phyloP scores from a whole-genome alignment of 495 filamentous ascomycete species.

The Aspergillus conjunctus region DNA sequence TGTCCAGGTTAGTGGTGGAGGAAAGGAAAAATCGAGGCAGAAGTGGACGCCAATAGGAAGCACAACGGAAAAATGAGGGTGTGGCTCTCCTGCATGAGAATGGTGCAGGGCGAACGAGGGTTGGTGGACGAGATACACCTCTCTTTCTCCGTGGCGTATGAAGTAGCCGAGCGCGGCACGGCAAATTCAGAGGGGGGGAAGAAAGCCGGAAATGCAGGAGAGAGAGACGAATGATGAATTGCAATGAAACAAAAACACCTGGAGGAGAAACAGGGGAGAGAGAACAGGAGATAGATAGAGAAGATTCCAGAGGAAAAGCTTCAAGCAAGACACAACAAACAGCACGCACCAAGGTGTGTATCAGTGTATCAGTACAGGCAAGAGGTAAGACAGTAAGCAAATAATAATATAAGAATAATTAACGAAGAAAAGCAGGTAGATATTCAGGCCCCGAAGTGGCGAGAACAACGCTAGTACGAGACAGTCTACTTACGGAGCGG shows the following conservation, averaged over 20 bases:
- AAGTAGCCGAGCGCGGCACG: conserved; percentile 4
- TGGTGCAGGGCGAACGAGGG: conserved; percentile 7
- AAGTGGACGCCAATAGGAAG: conserved; percentile 22
- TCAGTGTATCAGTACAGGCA: conserved; percentile 9
- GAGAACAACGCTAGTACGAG: conserved; percentile 26
- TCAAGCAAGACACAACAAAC: neutral
- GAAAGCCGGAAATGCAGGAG: conserved; percentile 1
- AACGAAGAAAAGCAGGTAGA: conserved; percentile 15
- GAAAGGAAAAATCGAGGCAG: conserved; percentile 12
- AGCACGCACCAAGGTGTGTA: neutral
- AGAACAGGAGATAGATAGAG: conserved; percentile 5
- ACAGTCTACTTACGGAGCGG: conserved; percentile 37
- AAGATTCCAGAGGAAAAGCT: neutral
- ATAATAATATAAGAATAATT: conserved; percentile 18
- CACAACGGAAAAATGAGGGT: conserved; percentile 9
- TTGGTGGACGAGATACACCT: conserved; percentile 4
- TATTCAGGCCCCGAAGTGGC: conserved; percentile 11
- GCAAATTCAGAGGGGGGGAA: neutral
- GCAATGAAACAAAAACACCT: neutral
- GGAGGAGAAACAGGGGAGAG: conserved; percentile 14
- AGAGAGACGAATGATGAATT: conserved; percentile 14
- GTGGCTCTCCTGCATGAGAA: conserved; percentile 23
- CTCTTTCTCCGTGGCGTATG: conserved; percentile 19
- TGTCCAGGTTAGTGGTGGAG: conserved; percentile 24
- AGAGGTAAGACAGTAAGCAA: conserved; percentile 16